Evolutionary conservation across 495 filamentous ascomycete species (phyloP).

Genomic region (Hypomontagnella submonticulosa): DNA sequence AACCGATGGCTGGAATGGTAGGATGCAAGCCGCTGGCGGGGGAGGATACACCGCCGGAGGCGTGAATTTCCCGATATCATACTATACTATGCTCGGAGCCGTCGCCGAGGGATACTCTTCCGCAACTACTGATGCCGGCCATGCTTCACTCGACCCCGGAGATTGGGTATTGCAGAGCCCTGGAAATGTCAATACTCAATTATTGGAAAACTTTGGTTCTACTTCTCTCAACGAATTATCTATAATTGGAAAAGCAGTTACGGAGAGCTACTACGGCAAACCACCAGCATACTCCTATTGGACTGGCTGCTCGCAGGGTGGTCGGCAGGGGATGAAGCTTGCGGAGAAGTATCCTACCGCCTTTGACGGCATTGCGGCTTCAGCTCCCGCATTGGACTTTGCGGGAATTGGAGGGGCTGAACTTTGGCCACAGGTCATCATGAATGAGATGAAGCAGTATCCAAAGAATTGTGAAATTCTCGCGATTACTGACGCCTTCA

Average conservation of each 20-base stretch:
- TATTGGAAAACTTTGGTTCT: slow-evolving; percentile 51
- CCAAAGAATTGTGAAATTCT: slow-evolving; percentile 42
- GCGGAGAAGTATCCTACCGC: slow-evolving; percentile 55
- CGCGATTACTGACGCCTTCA: slow-evolving; percentile 44
- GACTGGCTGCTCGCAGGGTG: slow-evolving; percentile 58
- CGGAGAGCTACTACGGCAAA: slow-evolving; percentile 49
- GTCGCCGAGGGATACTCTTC: slow-evolving; percentile 54
- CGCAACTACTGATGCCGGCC: slow-evolving; percentile 56
- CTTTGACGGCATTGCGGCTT: slow-evolving; percentile 57
- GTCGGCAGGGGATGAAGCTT: slow-evolving; percentile 55
- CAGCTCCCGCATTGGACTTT: slow-evolving; percentile 50
- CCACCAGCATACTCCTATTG: slow-evolving; percentile 54
- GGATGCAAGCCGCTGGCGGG: slow-evolving; percentile 59
- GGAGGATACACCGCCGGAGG: slow-evolving; percentile 54
- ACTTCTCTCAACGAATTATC: slow-evolving; percentile 45
- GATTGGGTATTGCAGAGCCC: slow-evolving; percentile 54
- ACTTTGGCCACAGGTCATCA: slow-evolving; percentile 46
- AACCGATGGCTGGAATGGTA: slow-evolving; percentile 54
- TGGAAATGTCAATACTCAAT: slow-evolving; percentile 52
- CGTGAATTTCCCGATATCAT: slow-evolving; percentile 6
- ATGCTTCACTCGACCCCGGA: slow-evolving; percentile 27
- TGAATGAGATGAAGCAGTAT: slow-evolving; percentile 40
- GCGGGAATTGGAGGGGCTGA: slow-evolving; percentile 15
- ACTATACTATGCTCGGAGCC: slow-evolving; percentile 45
- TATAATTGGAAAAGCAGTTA: slow-evolving; percentile 49